Percentiles rank a stretch among this genome's conserved stretches.
Conservation (phyloP, 345 rosid genomes). For the Kandelia obovata region DNA sequence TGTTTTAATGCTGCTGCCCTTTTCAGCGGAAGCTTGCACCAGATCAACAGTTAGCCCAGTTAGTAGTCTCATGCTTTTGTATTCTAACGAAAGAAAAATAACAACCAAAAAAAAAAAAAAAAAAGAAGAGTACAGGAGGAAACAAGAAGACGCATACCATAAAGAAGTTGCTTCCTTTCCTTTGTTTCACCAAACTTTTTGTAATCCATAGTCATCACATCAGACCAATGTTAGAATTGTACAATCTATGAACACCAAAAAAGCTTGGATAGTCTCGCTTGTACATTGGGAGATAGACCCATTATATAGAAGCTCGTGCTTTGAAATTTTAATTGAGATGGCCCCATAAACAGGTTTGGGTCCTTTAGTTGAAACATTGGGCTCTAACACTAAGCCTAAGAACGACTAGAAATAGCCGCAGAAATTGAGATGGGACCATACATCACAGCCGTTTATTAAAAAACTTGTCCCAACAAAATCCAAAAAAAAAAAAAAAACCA, state of each 20-base stretch:
- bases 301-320: too few relatives aligned
- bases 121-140: not conserved
- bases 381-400: too few relatives aligned
- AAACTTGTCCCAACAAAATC: too few relatives aligned
- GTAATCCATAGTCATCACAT: too few relatives aligned
- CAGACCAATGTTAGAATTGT: not conserved
- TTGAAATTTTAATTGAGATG: too few relatives aligned
- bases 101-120: not conserved
- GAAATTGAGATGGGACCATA: too few relatives aligned
- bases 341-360: too few relatives aligned
- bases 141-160: not conserved
- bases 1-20: constrained; percentile 5
- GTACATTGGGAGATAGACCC: not conserved
- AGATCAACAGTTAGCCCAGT: not conserved
- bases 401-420: too few relatives aligned
- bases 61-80: not conserved
- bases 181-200: not conserved
- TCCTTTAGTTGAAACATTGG: too few relatives aligned
- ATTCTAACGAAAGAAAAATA: not conserved
- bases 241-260: not conserved
- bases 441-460: too few relatives aligned
- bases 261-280: too few relatives aligned
- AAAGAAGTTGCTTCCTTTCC: not conserved
- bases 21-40: not conserved
- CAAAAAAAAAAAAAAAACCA: too few relatives aligned